phyloP scores from a whole-genome alignment of 2,329 filamentous ascomycete species.

The Cladosporium sp. region DNA sequence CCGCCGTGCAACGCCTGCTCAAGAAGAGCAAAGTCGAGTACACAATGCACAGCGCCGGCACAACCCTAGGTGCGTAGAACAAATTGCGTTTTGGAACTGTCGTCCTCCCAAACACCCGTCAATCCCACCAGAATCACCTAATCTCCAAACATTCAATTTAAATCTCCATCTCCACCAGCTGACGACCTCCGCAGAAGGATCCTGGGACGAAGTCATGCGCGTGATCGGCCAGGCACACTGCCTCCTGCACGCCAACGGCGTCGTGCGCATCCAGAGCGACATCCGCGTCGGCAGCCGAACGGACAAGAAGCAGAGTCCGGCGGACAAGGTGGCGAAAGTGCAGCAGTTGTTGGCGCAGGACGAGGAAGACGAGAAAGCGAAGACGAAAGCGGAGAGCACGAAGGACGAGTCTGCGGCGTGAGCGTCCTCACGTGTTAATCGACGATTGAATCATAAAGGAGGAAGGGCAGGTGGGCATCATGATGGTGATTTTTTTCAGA shows the following conservation, averaged over 20 bases:
- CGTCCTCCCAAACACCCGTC: background rate
- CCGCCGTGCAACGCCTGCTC: conserved; percentile 82
- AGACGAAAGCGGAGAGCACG: conserved; percentile 1
- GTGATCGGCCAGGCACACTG: conserved; percentile 81
- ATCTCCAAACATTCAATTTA: background rate
- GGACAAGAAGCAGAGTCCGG: conserved; percentile 79
- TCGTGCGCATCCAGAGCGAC: conserved; percentile 81
- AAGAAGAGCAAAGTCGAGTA: conserved; percentile 78
- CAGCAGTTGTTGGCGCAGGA: conserved; percentile 51
- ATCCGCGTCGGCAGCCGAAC: conserved; percentile 83
- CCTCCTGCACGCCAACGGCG: conserved; percentile 73
- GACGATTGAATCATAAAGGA: background rate
- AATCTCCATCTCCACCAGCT: background rate
- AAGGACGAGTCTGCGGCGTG: background rate
- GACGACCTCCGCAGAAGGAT: conserved; percentile 64
- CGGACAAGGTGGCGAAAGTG: conserved; percentile 73
- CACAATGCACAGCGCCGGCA: conserved; percentile 90
- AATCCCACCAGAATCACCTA: background rate
- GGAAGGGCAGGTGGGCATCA: background rate
- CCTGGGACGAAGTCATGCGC: conserved; percentile 84
- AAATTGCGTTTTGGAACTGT: too few species aligned
- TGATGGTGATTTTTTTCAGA: background rate
- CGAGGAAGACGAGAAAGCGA: conserved; percentile 21
- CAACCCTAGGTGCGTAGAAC: conserved; percentile 70
- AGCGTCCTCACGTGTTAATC: background rate